Evolutionary conservation across 2,329 filamentous ascomycete species (phyloP).

Genomic region (Arthrobotrys musiformis): DNA sequence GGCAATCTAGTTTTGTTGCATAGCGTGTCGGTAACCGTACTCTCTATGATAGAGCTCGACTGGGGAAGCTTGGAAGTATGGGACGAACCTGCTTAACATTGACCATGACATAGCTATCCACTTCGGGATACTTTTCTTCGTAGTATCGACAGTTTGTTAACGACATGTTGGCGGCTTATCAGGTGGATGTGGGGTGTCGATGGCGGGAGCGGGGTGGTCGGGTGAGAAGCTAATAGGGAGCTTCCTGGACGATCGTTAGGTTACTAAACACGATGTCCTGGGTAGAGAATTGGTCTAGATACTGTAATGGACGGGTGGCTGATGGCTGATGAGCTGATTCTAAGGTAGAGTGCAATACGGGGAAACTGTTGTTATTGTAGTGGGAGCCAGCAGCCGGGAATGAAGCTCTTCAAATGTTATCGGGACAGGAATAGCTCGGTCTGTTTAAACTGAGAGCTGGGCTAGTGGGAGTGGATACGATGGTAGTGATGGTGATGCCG

Average conservation of each 20-base stretch:
- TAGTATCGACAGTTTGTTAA: constrained; percentile 97
- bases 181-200: constrained; percentile 5
- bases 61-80: background rate
- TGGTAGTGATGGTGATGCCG: background rate
- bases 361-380: background rate
- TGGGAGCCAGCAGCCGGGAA: background rate
- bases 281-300: background rate
- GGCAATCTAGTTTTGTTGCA: constrained; percentile 76
- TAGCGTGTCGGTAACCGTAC: background rate
- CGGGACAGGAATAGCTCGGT: background rate
- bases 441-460: background rate
- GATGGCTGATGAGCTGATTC: background rate
- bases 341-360: background rate
- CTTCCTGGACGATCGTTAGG: background rate
- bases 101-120: constrained; percentile 99
- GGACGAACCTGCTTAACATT: constrained; percentile 91
- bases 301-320: background rate
- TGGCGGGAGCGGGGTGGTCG: constrained; percentile 14
- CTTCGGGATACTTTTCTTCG: constrained; percentile 96
- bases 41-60: background rate
- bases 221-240: constrained; percentile 5
- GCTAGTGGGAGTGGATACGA: background rate
- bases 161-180: constrained; percentile 71
- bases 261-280: background rate
- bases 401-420: background rate